phyloP scores from a whole-genome alignment of 2,329 filamentous ascomycete species.

The Diplodia mutila region DNA sequence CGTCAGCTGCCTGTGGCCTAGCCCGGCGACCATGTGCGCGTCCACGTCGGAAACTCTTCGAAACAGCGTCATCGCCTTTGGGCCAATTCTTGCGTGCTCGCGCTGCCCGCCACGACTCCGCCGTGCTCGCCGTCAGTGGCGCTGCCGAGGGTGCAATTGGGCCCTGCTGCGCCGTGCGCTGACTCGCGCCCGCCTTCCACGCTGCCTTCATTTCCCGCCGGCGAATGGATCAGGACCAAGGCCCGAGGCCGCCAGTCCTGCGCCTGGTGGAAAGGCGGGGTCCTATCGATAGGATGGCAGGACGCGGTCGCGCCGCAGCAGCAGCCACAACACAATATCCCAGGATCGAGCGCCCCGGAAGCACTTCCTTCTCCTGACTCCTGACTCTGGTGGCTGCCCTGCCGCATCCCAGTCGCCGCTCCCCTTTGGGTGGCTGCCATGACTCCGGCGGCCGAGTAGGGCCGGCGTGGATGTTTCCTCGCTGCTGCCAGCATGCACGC shows the following conservation, averaged over 20 bases:
- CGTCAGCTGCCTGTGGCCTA: slow-evolving; percentile 2
- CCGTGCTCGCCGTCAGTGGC: not conserved
- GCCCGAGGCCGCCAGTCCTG: slow-evolving; percentile 1
- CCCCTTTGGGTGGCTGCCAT: not conserved
- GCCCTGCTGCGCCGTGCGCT: not conserved
- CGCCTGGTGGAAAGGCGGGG: slow-evolving; percentile 17
- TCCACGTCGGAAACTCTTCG: not conserved
- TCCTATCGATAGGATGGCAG: slow-evolving; percentile 12
- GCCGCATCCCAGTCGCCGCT: not conserved
- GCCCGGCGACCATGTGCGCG: not conserved
- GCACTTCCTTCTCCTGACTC: slow-evolving; percentile 16
- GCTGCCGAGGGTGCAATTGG: not conserved
- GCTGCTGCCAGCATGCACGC: not conserved
- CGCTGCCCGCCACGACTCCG: not conserved
- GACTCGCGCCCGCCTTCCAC: slow-evolving; percentile 1
- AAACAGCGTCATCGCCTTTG: slow-evolving; percentile 20
- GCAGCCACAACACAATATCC: not conserved
- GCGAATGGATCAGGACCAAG: slow-evolving; percentile 13
- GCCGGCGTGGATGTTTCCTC: not conserved
- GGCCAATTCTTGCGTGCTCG: slow-evolving; percentile 5
- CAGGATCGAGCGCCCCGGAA: not conserved
- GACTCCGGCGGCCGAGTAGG: not conserved
- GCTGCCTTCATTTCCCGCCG: slow-evolving; percentile 17
- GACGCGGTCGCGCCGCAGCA: not conserved
- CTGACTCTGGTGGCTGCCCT: not conserved